Evolutionary conservation across 129 eudicot genomes (phyloP).

Genomic region (Chrysanthemum lavandulifolium): DNA sequence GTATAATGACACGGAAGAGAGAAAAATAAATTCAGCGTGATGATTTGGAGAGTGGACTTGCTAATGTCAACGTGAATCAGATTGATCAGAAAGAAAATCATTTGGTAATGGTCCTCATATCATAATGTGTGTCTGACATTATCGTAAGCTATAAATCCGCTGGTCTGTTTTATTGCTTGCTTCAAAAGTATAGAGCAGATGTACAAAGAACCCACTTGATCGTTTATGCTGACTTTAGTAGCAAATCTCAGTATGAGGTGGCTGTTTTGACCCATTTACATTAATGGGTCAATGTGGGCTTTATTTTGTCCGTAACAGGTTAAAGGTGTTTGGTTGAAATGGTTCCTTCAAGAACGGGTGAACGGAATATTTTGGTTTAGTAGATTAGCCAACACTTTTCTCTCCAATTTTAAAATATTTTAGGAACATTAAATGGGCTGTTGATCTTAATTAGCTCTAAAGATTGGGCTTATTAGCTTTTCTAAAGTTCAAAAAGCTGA

Average conservation of each 20-base stretch:
- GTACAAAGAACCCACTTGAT: neutral
- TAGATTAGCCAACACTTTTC: no score
- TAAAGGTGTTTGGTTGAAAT: neutral
- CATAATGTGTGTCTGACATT: slow-evolving; percentile 1
- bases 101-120: slow-evolving; percentile 40
- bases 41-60: slow-evolving; percentile 42
- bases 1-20: slow-evolving; percentile 38
- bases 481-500: no score
- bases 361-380: no score
- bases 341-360: no score
- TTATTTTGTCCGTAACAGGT: neutral
- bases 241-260: neutral
- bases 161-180: slow-evolving; percentile 19
- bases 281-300: no score
- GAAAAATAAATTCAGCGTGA: slow-evolving; percentile 55
- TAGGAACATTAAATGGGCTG: no score
- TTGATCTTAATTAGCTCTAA: no score
- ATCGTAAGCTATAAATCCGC: neutral
- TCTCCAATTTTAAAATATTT: no score
- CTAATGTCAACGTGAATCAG: slow-evolving; percentile 34
- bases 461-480: no score
- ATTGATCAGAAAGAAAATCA: slow-evolving; percentile 74
- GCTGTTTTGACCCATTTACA: no score
- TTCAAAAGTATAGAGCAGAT: slow-evolving; percentile 8
- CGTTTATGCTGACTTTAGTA: no score